These are phyloP conservation scores for Aspergillus ochraceus DNA, from an alignment of 2,329 filamentous ascomycete species.

Conservation along the genomic window DNA sequence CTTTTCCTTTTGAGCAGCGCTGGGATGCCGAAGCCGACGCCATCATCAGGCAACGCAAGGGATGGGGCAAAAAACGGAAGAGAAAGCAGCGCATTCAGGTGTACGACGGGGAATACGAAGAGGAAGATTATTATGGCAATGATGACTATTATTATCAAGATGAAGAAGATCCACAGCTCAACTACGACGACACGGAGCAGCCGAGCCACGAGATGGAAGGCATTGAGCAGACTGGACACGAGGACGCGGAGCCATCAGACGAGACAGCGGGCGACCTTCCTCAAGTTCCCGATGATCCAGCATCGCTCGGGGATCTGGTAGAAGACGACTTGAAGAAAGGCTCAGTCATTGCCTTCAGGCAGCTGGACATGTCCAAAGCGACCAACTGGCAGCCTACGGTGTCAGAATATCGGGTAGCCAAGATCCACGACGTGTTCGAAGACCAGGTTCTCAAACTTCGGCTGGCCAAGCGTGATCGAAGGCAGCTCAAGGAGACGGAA, in stretches of 20 bases:
- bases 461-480: conserved; percentile 69
- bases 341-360: conserved; percentile 48
- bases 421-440: conserved; percentile 59
- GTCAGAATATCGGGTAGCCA: conserved; percentile 63
- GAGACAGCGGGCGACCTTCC: conserved; percentile 46
- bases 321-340: conserved; percentile 36
- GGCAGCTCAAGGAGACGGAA: conserved; percentile 49
- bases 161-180: conserved; percentile 29
- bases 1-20: conserved; percentile 85
- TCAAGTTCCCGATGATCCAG: conserved; percentile 59
- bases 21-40: conserved; percentile 77
- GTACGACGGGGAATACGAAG: conserved; percentile 45
- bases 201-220: conserved; percentile 18
- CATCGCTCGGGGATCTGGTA: conserved; percentile 53
- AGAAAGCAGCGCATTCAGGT: conserved; percentile 55
- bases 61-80: conserved; percentile 37
- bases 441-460: conserved; percentile 59
- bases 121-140: conserved; percentile 38
- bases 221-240: conserved; percentile 17
- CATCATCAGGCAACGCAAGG: conserved; percentile 41
- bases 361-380: conserved; percentile 48
- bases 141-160: conserved; percentile 28
- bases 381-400: conserved; percentile 50
- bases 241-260: conserved; percentile 21
- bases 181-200: conserved; percentile 46